Evolutionary conservation across 1,284 basidiomycete genomes (phyloP).

Genomic region (Tilletia walkeri): DNA sequence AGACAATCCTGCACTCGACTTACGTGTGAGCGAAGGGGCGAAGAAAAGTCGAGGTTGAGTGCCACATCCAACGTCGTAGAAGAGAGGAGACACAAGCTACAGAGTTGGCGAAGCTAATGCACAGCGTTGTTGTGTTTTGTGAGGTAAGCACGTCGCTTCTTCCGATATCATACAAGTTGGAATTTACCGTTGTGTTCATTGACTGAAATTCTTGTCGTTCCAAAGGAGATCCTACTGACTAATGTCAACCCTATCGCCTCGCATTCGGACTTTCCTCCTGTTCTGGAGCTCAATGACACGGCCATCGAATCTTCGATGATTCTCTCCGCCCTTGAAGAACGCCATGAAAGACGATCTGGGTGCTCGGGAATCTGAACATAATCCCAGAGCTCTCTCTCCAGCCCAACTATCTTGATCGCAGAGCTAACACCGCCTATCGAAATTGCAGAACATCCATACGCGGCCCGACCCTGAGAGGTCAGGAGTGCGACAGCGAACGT

Average conservation of each 20-base stretch:
- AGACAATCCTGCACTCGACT: not conserved
- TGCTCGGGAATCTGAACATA: not conserved
- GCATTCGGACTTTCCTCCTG: not conserved
- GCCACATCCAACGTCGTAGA: not conserved
- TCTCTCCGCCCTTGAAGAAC: not conserved
- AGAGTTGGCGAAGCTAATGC: conserved; percentile 1
- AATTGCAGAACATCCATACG: not conserved
- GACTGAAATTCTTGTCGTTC: not conserved
- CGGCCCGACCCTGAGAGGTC: not conserved
- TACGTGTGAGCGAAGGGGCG: not conserved
- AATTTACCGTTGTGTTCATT: not conserved
- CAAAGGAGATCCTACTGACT: conserved; percentile 3
- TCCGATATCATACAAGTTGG: no score
- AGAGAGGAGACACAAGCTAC: not conserved
- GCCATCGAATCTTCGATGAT: not conserved
- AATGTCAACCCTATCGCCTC: not conserved
- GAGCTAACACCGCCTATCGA: not conserved
- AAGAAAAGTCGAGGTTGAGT: not conserved
- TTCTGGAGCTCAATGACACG: conserved; percentile 8
- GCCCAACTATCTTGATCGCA: not conserved
- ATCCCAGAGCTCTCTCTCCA: not conserved
- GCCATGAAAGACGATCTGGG: not conserved
- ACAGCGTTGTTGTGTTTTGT: conserved; percentile 2
- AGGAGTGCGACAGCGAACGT: not conserved
- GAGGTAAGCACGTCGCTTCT: no score